phyloP scores from a whole-genome alignment of 805 yeast species.

The Groenewaldozyma tartarivorans region DNA sequence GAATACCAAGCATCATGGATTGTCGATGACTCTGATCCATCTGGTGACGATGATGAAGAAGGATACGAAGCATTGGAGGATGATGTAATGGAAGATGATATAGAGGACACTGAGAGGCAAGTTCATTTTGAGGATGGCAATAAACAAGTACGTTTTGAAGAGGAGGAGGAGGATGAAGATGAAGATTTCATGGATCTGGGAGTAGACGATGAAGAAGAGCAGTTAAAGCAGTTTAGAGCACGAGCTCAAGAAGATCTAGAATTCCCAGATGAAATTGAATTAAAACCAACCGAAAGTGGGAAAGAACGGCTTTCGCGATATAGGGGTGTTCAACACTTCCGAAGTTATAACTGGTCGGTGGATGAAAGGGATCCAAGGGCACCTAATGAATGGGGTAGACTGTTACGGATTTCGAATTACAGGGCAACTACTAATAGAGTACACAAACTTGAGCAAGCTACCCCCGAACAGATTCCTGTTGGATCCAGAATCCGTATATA shows the following conservation, averaged over 20 bases:
- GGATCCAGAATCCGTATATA: slow-evolving; percentile 58
- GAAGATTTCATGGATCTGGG: slow-evolving; percentile 66
- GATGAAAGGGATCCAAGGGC: slow-evolving; percentile 70
- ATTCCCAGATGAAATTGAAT: slow-evolving; percentile 92
- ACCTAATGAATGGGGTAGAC: slow-evolving; percentile 71
- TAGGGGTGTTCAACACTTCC: slow-evolving; percentile 78
- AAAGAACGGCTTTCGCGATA: slow-evolving; percentile 66
- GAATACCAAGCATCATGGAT: slow-evolving; percentile 73
- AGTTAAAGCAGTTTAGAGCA: slow-evolving; percentile 56
- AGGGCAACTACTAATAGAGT: slow-evolving; percentile 65
- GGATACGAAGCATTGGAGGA: slow-evolving; percentile 21
- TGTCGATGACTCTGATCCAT: slow-evolving; percentile 35
- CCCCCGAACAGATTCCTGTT: slow-evolving; percentile 36
- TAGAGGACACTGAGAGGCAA: slow-evolving; percentile 17
- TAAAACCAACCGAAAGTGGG: slow-evolving; percentile 67
- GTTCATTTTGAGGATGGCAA: slow-evolving; percentile 19
- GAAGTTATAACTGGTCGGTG: slow-evolving; percentile 76
- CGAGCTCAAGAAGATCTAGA: slow-evolving; percentile 76
- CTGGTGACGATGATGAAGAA: slow-evolving; percentile 26
- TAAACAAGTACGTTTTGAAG: slow-evolving; percentile 20
- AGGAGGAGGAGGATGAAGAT: slow-evolving; percentile 19
- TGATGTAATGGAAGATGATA: slow-evolving; percentile 9
- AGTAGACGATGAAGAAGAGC: slow-evolving; percentile 77
- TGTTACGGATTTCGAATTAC: slow-evolving; percentile 66
- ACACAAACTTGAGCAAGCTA: slow-evolving; percentile 38